Evolutionary conservation across 2,329 filamentous ascomycete species (phyloP), one percentile per base, ranked within the genome.

Genomic region (Drechslerella dactyloides): DNA sequence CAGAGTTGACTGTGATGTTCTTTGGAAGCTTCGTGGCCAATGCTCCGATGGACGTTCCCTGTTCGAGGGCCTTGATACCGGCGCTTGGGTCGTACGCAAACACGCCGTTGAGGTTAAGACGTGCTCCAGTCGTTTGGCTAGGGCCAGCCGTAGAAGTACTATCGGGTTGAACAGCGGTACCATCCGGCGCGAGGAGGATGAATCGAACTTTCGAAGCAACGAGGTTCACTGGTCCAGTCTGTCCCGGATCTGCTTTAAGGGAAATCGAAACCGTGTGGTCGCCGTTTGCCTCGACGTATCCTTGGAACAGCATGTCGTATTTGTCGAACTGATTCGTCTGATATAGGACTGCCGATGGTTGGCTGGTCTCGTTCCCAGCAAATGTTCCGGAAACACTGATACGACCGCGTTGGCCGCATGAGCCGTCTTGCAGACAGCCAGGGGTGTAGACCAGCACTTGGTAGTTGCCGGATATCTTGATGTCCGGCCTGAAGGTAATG

Each of bases 311-410:
- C 75, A 90, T 88, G 78, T 99, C 94, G 78, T 96, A 97, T 80
- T 99, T 99, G 82, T 97, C 93, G 79, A 89, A 96, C 78, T 96
- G 85, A 81, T 99, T 99, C 17, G 93, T 96, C 80, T 99, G 94
- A 78, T 85, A 96, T 6, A 97, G 81, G 83, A 3, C 85, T 82
- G 37, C 79, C 78, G 56, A 74, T 74, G 76, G 80, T 77, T 63
- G 80, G 77, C 78, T 83, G 77, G 75, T 80, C 30, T 77, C 77
- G 42, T 78, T 79, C 5, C 82, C 81, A 1, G 86, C 85, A 82
- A 94, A 87, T 23, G 83, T 84, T 35, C 87, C 90, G 0, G 90
- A 93, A 58, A 99, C 84, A 75, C 92, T 92, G 65, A 97, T 89
- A 76, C 87, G 85, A 15, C 93, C 94, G 77, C 94, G 88, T 13